Percentiles rank a stretch among this genome's conserved stretches.
Conservation (phyloP, 2,329 filamentous ascomycete genomes). For the Decorospora gaudefroyi region DNA sequence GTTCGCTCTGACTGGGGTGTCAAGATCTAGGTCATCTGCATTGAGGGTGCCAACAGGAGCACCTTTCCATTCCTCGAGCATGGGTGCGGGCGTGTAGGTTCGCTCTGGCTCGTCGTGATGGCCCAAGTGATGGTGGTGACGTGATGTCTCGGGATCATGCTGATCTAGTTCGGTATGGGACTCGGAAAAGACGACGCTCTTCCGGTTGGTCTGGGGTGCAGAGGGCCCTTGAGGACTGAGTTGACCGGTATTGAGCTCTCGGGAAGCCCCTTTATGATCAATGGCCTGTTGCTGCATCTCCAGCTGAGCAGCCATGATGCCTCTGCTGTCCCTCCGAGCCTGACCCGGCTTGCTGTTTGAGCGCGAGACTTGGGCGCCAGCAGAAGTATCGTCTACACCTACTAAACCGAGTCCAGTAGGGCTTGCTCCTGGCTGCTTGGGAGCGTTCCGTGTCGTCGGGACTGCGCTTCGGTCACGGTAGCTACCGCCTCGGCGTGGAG, state of each 20-base stretch:
- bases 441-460: conserved; percentile 24
- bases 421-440: conserved; percentile 29
- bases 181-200: conserved; percentile 50
- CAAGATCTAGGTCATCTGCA: conserved; percentile 52
- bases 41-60: conserved; percentile 49
- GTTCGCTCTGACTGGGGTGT: conserved; percentile 36
- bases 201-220: conserved; percentile 42
- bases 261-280: conserved; percentile 41
- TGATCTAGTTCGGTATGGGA: conserved; percentile 30
- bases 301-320: conserved; percentile 43
- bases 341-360: conserved; percentile 42
- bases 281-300: conserved; percentile 48
- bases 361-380: conserved; percentile 37
- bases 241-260: conserved; percentile 44
- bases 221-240: conserved; percentile 29
- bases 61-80: conserved; percentile 61
- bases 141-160: conserved; percentile 32
- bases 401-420: conserved; percentile 41
- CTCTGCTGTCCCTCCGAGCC: conserved; percentile 39
- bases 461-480: conserved; percentile 38
- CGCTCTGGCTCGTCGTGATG: conserved; percentile 53
- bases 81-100: conserved; percentile 61
- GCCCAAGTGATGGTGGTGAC: conserved; percentile 36
- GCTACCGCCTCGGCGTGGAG: conserved; percentile 34
- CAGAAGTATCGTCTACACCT: conserved; percentile 36